phyloP scores from a whole-genome alignment of 805 yeast species.

The Blastobotrys muscicola region DNA sequence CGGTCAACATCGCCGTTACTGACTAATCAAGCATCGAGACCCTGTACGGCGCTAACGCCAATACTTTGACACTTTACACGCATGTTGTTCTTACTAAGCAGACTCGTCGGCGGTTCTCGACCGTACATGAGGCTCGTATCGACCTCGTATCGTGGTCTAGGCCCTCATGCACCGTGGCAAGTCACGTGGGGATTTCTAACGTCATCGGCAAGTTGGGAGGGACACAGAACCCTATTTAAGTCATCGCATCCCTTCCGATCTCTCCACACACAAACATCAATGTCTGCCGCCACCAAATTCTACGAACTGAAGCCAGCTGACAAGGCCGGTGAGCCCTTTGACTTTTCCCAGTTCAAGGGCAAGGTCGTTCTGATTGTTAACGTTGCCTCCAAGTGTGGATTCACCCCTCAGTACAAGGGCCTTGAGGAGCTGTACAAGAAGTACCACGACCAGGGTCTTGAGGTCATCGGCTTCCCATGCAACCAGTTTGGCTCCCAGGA shows the following conservation, averaged over 20 bases:
- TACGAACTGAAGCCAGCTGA: conserved; percentile 62
- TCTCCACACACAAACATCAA: conserved; percentile 1
- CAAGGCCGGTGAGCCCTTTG: conserved; percentile 47
- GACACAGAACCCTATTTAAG: background rate
- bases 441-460: conserved; percentile 54
- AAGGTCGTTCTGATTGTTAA: conserved; percentile 78
- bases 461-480: conserved; percentile 79
- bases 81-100: too few species aligned
- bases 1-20: too few species aligned
- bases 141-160: too few species aligned
- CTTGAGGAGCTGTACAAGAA: conserved; percentile 59
- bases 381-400: conserved; percentile 79
- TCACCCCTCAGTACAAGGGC: conserved; percentile 68
- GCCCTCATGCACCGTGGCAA: too few species aligned
- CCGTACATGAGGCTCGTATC: too few species aligned
- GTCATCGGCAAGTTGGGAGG: background rate
- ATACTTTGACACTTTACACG: too few species aligned
- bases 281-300: conserved; percentile 34
- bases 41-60: too few species aligned
- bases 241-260: background rate
- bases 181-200: too few species aligned
- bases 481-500: conserved; percentile 83
- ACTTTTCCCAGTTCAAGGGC: conserved; percentile 56
- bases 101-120: too few species aligned
- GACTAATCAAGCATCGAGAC: too few species aligned